These are phyloP conservation scores for Penicillium desertorum DNA, from an alignment of 495 filamentous ascomycete genomes.

Conservation along the genomic window DNA sequence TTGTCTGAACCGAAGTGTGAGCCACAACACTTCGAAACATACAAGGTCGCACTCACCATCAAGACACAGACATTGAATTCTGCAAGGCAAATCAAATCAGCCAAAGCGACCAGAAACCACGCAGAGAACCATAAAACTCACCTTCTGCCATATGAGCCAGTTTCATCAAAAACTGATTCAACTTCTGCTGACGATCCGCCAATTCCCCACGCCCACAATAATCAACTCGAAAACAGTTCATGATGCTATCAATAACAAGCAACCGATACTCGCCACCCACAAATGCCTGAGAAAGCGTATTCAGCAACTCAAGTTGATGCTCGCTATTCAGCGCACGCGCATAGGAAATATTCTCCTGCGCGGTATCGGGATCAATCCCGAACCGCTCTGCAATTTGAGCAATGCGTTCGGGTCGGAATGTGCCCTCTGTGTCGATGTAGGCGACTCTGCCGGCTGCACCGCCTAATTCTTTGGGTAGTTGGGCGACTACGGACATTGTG, in stretches of 20 bases:
- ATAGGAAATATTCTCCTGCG: constrained; percentile 75
- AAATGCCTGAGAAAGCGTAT: constrained; percentile 65
- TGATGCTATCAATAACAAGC: constrained; percentile 75
- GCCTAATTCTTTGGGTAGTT: constrained; percentile 59
- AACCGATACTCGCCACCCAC: constrained; percentile 67
- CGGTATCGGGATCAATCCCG: constrained; percentile 61
- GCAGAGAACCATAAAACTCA: constrained; percentile 26
- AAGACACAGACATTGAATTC: constrained; percentile 79
- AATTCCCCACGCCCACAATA: constrained; percentile 74
- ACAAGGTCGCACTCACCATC: constrained; percentile 49
- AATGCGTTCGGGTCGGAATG: constrained; percentile 71
- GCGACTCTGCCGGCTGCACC: constrained; percentile 78
- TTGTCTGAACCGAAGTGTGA: constrained; percentile 52
- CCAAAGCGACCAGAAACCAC: not conserved
- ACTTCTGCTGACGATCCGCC: constrained; percentile 73
- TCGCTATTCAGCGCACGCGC: constrained; percentile 72
- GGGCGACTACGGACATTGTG: constrained; percentile 69
- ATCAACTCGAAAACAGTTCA: constrained; percentile 76
- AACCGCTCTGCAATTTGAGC: constrained; percentile 75
- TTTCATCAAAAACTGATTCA: constrained; percentile 68
- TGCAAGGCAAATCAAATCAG: constrained; percentile 25
- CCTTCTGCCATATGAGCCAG: constrained; percentile 73
- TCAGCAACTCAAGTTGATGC: constrained; percentile 71
- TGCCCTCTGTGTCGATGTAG: constrained; percentile 81
- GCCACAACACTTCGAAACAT: not conserved